Base-by-base conservation (phyloP, 75 land plant genomes). In the Pinus taeda region DNA sequence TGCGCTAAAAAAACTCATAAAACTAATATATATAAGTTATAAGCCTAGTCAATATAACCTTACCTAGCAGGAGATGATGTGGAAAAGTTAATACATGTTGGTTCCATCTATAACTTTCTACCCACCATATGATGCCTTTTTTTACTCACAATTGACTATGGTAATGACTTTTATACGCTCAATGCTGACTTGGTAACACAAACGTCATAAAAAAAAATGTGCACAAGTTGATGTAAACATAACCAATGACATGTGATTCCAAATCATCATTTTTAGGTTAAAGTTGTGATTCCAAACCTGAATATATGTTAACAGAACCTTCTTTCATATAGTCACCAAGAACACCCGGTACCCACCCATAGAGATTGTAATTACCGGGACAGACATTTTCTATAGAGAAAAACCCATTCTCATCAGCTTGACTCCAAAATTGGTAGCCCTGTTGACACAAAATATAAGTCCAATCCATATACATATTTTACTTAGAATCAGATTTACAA, bases 321-420 rank as follows among this genome's bases (percentile, higher is more conserved):
- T 73, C 74, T 56, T n/a, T n/a, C n/a, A n/a, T n/a, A n/a, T n/a
- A n/a, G n/a, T n/a, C n/a, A n/a, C n/a, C n/a, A n/a, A n/a, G 74
- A 8, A 85, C 78, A 59, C 92, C 92, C 18, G 92, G 92, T 53
- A 88, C 88, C 88, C 85, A 88, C 13, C 90, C 92, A 83, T 85
- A 82, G 20, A 90, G 74, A 67, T 83, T 75, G 60, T 90, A 90
- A 4, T 70, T 57, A 29, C 92, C 92, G 59, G 85, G 76, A 42
- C 82, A 57, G 49, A 85, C 81, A 74, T 85, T 72, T 9, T 57
- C 20, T 7, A 90, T 83, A 21, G 66, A 55, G 65, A 90, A 90
- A 60, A 76, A 39, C 33, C 92, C 92, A n/a, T 78, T 58, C 57
- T 60, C 67, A 79, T 90, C 90, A 22, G 92, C 81, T 77, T 79